phyloP scores from a whole-genome alignment of 352 stramenopile species.

The Phytophthora aleatoria region DNA sequence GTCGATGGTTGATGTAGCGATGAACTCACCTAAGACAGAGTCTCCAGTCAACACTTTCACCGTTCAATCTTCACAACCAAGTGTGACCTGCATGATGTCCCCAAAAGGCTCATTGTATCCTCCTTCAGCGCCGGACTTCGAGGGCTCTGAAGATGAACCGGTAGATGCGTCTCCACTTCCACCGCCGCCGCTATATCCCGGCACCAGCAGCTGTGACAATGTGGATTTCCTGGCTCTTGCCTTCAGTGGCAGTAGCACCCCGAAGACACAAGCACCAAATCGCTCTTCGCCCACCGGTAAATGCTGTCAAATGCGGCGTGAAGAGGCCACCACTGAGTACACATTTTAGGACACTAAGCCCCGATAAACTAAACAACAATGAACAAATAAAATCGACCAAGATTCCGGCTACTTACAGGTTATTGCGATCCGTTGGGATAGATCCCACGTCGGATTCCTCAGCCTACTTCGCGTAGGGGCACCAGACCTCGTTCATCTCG shows the following conservation, averaged over 20 bases:
- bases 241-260: constrained; percentile 39
- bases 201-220: constrained; percentile 8
- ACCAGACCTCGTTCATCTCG: constrained; percentile 79
- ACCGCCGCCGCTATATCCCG: constrained; percentile 15
- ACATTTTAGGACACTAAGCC: constrained; percentile 25
- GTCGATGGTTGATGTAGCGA: constrained; percentile 14
- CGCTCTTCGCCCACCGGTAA: constrained; percentile 9
- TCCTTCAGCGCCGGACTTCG: constrained; percentile 36
- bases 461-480: constrained; percentile 57
- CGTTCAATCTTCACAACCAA: constrained; percentile 1
- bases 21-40: constrained; percentile 9
- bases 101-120: constrained; percentile 20
- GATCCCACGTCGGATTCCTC: background rate
- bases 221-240: constrained; percentile 57
- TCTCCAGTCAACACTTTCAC: background rate
- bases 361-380: constrained; percentile 9
- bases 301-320: constrained; percentile 29
- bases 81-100: constrained; percentile 13
- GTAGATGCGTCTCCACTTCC: constrained; percentile 13
- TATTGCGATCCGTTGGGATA: background rate
- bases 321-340: constrained; percentile 32
- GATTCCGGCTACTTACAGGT: background rate
- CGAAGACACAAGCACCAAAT: background rate
- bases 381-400: constrained; percentile 2
- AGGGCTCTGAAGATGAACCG: constrained; percentile 9